phyloP scores from a whole-genome alignment of 768 basidiomycete species.

The Hortiboletus campestris region DNA sequence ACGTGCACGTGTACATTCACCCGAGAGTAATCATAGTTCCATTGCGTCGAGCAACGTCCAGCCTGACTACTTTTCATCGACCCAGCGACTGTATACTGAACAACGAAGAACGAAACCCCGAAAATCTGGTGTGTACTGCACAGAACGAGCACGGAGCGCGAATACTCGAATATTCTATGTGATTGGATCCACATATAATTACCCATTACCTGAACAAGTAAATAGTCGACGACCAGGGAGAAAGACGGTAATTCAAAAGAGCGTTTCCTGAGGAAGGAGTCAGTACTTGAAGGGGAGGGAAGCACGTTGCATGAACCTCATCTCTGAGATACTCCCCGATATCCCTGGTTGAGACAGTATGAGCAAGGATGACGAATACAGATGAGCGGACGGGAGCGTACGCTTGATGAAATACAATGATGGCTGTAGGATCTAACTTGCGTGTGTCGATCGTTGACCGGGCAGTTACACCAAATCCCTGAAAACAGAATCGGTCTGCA shows the following conservation, averaged over 20 bases:
- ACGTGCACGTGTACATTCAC: constrained; percentile 5
- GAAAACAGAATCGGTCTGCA: constrained; percentile 8
- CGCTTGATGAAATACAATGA: constrained; percentile 99
- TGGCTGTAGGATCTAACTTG: constrained; percentile 95
- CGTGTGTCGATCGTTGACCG: constrained; percentile 93
- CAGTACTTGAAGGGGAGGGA: constrained; percentile 8
- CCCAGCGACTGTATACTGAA: constrained; percentile 5
- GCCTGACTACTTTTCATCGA: constrained; percentile 29
- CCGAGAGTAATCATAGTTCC: neutral
- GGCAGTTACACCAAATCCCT: constrained; percentile 98
- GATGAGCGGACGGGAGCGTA: constrained; percentile 29
- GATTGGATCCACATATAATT: constrained; percentile 7
- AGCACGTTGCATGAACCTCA: constrained; percentile 55
- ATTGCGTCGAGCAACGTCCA: constrained; percentile 15
- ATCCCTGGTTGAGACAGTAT: constrained; percentile 53
- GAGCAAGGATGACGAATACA: constrained; percentile 1
- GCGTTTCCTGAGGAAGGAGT: constrained; percentile 57
- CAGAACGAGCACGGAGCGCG: constrained; percentile 1
- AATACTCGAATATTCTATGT: constrained; percentile 4
- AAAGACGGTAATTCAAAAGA: constrained; percentile 52
- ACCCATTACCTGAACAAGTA: constrained; percentile 22
- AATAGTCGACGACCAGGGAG: constrained; percentile 4
- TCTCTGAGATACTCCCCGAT: constrained; percentile 98
- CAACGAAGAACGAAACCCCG: constrained; percentile 48
- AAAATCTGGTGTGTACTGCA: constrained; percentile 6